Conservation (phyloP, 371 early-diverging fungal species). For the Mucor racemosus region DNA sequence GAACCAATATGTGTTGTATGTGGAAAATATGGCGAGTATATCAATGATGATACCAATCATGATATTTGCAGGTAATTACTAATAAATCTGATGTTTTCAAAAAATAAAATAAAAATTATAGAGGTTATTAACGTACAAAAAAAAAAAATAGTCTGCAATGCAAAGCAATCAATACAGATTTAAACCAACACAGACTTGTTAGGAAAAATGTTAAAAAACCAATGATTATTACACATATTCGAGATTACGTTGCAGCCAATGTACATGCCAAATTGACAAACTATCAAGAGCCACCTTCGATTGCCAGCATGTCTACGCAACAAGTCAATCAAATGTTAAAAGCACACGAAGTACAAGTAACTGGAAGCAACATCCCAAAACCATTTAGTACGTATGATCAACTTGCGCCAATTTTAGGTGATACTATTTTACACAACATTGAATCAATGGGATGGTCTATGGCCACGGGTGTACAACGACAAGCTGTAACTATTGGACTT, state of each 20-base stretch:
- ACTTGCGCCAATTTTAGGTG: conserved; percentile 40
- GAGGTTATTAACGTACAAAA: neutral
- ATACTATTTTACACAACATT: conserved; percentile 45
- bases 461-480: conserved; percentile 69
- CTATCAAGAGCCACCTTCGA: conserved; percentile 49
- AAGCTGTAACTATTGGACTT: conserved; percentile 68
- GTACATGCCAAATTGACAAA: conserved; percentile 56
- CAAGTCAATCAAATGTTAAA: conserved; percentile 43
- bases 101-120: neutral
- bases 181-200: conserved; percentile 17
- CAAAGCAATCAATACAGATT: conserved; percentile 44
- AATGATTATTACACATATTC: conserved; percentile 11
- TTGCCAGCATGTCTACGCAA: conserved; percentile 30
- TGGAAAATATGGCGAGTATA: conserved; percentile 62
- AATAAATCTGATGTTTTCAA: neutral
- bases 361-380: conserved; percentile 53
- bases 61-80: conserved; percentile 54
- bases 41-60: conserved; percentile 51
- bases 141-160: conserved; percentile 46
- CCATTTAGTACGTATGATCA: conserved; percentile 59
- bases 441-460: conserved; percentile 44
- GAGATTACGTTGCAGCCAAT: conserved; percentile 34
- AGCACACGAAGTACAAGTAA: conserved; percentile 47
- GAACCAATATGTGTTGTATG: conserved; percentile 57
- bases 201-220: neutral